phyloP scores from a whole-genome alignment of 805 yeast genomes.

The Blastobotrys muscicola region DNA sequence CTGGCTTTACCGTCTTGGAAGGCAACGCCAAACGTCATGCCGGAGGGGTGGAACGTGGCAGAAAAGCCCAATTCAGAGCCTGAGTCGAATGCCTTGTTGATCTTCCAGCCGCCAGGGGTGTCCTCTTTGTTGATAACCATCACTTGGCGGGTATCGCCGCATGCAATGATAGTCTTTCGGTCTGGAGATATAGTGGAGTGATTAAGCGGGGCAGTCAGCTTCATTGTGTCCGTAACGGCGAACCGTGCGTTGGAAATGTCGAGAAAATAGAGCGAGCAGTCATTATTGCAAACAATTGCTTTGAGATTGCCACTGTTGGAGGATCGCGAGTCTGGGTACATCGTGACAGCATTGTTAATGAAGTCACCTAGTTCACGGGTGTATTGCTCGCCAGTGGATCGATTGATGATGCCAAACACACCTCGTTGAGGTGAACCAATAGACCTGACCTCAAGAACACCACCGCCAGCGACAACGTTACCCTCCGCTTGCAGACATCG shows the following conservation, averaged over 20 bases:
- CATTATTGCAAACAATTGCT: constrained; percentile 77
- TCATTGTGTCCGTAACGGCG: constrained; percentile 34
- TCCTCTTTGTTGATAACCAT: constrained; percentile 33
- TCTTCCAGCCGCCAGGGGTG: constrained; percentile 22
- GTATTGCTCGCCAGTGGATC: constrained; percentile 36
- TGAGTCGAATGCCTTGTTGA: constrained; percentile 40
- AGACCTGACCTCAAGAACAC: constrained; percentile 32
- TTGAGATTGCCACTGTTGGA: constrained; percentile 26
- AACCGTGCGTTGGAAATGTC: constrained; percentile 44
- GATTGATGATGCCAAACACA: constrained; percentile 47
- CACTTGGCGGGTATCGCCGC: constrained; percentile 71
- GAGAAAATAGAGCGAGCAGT: constrained; percentile 56
- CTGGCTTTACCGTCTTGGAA: constrained; percentile 80
- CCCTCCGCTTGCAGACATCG: constrained; percentile 55
- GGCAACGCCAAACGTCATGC: constrained; percentile 62
- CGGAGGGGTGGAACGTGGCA: constrained; percentile 68
- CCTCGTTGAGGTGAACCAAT: constrained; percentile 43
- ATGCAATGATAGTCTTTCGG: constrained; percentile 45
- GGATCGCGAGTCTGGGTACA: constrained; percentile 26
- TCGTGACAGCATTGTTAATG: constrained; percentile 67
- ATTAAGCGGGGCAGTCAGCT: constrained; percentile 60
- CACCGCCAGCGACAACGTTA: constrained; percentile 40
- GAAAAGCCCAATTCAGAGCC: constrained; percentile 76
- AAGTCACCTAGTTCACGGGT: constrained; percentile 63
- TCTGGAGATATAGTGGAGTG: constrained; percentile 65